Percentiles rank a stretch among this genome's conserved stretches.
These are phyloP conservation scores for Phytophthora agathidicida DNA, from an alignment of 352 stramenopile species.

Conservation along the genomic window DNA sequence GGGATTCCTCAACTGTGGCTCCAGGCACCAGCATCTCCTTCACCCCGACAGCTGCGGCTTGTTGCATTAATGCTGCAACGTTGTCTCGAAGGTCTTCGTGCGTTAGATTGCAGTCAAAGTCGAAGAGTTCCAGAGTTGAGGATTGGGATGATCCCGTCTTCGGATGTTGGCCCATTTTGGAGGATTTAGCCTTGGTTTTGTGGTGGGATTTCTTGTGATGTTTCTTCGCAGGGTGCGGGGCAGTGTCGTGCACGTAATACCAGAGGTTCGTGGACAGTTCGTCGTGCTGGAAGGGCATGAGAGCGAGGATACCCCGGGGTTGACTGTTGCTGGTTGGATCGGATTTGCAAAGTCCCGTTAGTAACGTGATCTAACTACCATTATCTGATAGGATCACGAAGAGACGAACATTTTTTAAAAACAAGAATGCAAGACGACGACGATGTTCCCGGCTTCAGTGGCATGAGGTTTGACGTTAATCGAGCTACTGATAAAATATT, in stretches of 20 bases:
- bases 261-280: conserved; percentile 35
- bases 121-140: conserved; percentile 50
- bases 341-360: too few relatives aligned
- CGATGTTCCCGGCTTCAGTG: conserved; percentile 38
- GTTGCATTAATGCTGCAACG: conserved; percentile 44
- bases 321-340: too few relatives aligned
- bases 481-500: too few relatives aligned
- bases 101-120: conserved; percentile 87
- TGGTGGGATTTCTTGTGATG: conserved; percentile 18
- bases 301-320: too few relatives aligned
- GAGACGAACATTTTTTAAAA: conserved; percentile 6
- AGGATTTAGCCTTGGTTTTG: conserved; percentile 1
- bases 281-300: conserved; percentile 13
- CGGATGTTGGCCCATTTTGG: conserved; percentile 10
- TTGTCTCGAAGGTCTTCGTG: conserved; percentile 64
- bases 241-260: conserved; percentile 34
- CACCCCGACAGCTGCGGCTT: conserved; percentile 48
- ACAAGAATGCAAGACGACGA: conserved; percentile 22
- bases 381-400: conserved; percentile 10
- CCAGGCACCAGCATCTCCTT: conserved; percentile 80
- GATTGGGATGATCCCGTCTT: background rate
- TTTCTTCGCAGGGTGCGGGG: conserved; percentile 2
- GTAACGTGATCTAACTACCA: background rate
- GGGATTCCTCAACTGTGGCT: conserved; percentile 71
- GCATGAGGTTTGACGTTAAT: conserved; percentile 39